A percentile compares a stretch with the other conserved stretches of the same genome.
These are phyloP conservation scores for Peziza echinospora DNA, from an alignment of 495 filamentous ascomycete species.

Conservation along the genomic window DNA sequence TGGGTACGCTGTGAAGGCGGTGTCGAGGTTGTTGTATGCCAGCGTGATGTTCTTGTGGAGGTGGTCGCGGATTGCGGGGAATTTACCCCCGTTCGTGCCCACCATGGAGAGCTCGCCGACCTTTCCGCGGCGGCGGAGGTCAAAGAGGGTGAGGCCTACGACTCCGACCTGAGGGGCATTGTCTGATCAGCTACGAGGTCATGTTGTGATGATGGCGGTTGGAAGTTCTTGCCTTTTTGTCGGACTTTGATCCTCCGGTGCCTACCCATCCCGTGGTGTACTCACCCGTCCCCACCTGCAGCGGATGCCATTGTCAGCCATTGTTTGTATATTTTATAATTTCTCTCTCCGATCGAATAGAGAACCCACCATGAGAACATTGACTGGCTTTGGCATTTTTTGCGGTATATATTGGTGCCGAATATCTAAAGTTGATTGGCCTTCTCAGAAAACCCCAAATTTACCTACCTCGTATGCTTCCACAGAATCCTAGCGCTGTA, in stretches of 20 bases:
- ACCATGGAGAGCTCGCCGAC: conserved; percentile 76
- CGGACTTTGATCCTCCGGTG: conserved; percentile 50
- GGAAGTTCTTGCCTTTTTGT: conserved; percentile 46
- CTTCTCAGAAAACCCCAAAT: too few species aligned
- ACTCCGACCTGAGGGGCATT: conserved; percentile 41
- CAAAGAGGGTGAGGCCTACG: conserved; percentile 74
- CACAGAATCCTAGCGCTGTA: too few species aligned
- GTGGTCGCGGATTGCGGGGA: conserved; percentile 76
- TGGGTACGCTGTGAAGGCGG: conserved; percentile 62
- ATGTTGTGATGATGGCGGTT: background rate
- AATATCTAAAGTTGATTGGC: too few species aligned
- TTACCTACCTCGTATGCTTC: too few species aligned
- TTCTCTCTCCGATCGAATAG: too few species aligned
- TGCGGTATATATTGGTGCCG: too few species aligned
- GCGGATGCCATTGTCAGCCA: too few species aligned
- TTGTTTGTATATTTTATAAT: too few species aligned
- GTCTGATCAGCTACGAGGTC: background rate
- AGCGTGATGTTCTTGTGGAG: conserved; percentile 70
- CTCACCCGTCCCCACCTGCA: conserved; percentile 31
- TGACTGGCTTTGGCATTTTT: too few species aligned
- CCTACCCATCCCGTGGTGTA: conserved; percentile 87
- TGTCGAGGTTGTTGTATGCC: conserved; percentile 72
- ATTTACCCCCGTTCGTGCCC: conserved; percentile 70
- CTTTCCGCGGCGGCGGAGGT: conserved; percentile 69
- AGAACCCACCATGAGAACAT: conserved; percentile 66